Base-by-base conservation (phyloP, 257 asterid species). In the Leonotis leonurus region DNA sequence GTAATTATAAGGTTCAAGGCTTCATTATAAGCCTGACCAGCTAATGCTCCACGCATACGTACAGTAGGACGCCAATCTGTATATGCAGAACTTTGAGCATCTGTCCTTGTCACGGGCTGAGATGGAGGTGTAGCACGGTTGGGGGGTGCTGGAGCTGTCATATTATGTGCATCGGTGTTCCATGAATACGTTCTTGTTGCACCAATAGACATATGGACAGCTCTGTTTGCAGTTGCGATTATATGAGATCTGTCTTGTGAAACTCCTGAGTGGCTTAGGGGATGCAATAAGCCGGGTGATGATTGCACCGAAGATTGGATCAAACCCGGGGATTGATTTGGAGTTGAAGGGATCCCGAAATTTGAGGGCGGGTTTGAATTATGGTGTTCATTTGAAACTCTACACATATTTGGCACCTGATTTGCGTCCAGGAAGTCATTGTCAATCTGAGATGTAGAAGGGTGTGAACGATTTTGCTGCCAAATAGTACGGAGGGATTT, bases 41-140 rank as follows among this genome's bases (percentile, higher is more conserved):
- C 17, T 50, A 86, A 70, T 65, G 92, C 88, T 63, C 95, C 95
- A 52, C 95, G 92, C 95, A 86, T 86, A 45, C 95, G 78, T 20
- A 60, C 81, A 11, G 78, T 48, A 8, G 92, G 95, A 7, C 87
- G 79, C 95, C 85, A 79, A 52, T 45, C 70, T 63, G 9, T 36
- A 13, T 79, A 81, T 25, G 69, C 59, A 30, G 68, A 30, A 49
- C n/a, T n/a, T n/a, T n/a, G n/a, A n/a, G n/a, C n/a, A n/a, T 70
- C 79, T 13, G 72, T 45, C 18, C 70, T 69, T 37, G 75, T 46
- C 56, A 44, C 40, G 8, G 84, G 69, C 14, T 14, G 79, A 10
- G 80, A 13, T 27, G 80, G 78, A 8, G 81, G 22, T 26, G 78
- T 59, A 36, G 64, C 49, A 45, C 74, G 78, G 2, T 20, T 50